Evolutionary conservation across 495 filamentous ascomycete genomes (phyloP), one percentile per base, ranked within the genome.

Genomic region (Rhypophila decipiens): DNA sequence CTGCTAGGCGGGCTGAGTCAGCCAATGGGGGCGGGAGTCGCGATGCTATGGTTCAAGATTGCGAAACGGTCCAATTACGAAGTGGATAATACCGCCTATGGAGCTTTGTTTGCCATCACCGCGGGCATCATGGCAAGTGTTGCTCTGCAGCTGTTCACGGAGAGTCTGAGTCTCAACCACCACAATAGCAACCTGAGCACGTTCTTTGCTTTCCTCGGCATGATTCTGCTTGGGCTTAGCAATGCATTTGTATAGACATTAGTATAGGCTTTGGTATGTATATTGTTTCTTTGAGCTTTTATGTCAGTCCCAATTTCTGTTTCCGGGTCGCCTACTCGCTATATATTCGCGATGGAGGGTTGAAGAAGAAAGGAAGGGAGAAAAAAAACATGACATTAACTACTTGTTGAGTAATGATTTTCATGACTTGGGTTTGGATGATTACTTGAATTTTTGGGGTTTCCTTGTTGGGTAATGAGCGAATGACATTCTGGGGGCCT

Each of bases 91-190:
- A 84, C 74, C 5, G 84, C 87, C 0, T 97, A 98, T 62, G 93
- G 88, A 2, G 79, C 80, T 34, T 82, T 97, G 70, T 97, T 98
- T 65, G 88, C 90, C 17, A 74, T 82, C 17, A 96, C 89, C 0
- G 85, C 90, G 0, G 93, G 93, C 1, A 90, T 98, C 48, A 97
- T 98, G 93, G 83, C 86, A 23, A 90, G 81, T 47, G 93, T 98
- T 23, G 90, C 84, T 5, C 64, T 98, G 59, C 86, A 93, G 67
- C 70, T 98, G 2, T 96, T 95, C 60, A 82, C 82, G 11, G 90
- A 98, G 69, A 86, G 85, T 33, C 64, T 96, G 56, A 82, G 79
- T 23, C 60, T 95, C 55, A 87, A 85, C 36, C 93, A 97, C 66
- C 93, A 97, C 66, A 83, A 83, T 50, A 75, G 82, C 45, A 78